Base-by-base conservation (phyloP, 306 rosid genomes). In the Fragaria nilgerrensis region DNA sequence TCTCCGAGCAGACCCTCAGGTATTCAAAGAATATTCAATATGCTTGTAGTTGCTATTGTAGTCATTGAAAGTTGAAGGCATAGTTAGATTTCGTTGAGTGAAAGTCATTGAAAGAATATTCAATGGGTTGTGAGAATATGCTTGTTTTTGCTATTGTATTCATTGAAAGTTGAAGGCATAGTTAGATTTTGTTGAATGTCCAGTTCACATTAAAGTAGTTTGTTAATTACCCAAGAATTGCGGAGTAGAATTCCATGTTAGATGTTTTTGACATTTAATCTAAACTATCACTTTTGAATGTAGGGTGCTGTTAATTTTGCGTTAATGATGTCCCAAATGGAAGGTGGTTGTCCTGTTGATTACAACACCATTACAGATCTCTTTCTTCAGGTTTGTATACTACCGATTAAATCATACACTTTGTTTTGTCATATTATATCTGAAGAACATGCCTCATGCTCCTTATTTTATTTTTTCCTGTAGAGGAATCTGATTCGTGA, bases 251-350 rank as follows among this genome's bases (percentile, higher is more conserved):
- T 39, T 75, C 56, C 70, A 39, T 82, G 65, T 63, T 22, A 36
- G 61, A 36, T 17, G 17, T 23, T 16, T 4, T 62, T 36, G 8
- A 22, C 59, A 47, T 66, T 36, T 36, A 5, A 56, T 23, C 34
- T 70, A 44, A 65, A 53, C 63, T 2, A 17, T 56, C 45, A n/a
- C 39, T 79, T 71, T 85, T 79, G 73, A 65, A 43, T 85, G 73
- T 82, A 96, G 99, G 98, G 99, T 85, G 99, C 99, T 76, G 99
- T 96, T 74, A 96, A 96, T 87, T 96, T 96, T 86, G 99, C 98
- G 58, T 85, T 96, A 75, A 96, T 96, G 99, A 92, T 96, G 99
- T 89, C 99, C 47, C 97, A 92, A 92, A 96, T 96, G 99, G 99
- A 96, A 84, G 99, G 99, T 68, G 99, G 99, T 73, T 92, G 98